Percentiles rank a stretch among this genome's conserved stretches.
Conservation (phyloP, 1,284 basidiomycete genomes). For the Melanopsichium pennsylvanicum region DNA sequence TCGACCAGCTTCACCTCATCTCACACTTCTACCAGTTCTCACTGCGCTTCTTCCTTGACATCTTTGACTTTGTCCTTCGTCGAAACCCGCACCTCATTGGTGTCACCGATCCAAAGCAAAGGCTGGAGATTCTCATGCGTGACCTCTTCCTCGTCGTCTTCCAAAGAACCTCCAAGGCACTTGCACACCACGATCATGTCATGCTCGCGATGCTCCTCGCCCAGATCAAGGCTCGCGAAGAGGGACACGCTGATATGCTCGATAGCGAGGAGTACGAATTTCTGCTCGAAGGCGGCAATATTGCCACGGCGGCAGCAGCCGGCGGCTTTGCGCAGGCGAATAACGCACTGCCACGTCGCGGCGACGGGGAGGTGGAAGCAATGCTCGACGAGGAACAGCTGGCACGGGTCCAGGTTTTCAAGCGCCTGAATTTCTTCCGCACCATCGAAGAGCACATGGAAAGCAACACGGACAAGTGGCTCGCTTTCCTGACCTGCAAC, state of each 20-base stretch:
- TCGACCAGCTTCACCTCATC: constrained; percentile 91
- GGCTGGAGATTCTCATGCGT: constrained; percentile 83
- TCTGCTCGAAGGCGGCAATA: constrained; percentile 84
- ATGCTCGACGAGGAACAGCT: constrained; percentile 72
- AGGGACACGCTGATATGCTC: constrained; percentile 68
- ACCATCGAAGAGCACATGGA: constrained; percentile 76
- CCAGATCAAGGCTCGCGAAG: constrained; percentile 80
- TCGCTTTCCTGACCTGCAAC: constrained; percentile 75
- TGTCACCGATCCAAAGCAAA: constrained; percentile 76
- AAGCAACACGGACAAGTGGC: constrained; percentile 77
- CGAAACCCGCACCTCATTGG: constrained; percentile 87
- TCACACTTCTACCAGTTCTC: constrained; percentile 99
- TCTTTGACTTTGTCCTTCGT: constrained; percentile 92
- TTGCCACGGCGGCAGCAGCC: constrained; percentile 68
- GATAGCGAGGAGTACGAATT: constrained; percentile 85
- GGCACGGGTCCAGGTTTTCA: constrained; percentile 68
- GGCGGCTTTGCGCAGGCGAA: constrained; percentile 25
- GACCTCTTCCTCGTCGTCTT: constrained; percentile 92
- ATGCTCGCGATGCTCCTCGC: constrained; percentile 89
- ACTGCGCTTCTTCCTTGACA: constrained; percentile 94
- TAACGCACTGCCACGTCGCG: constrained; percentile 55
- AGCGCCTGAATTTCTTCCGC: constrained; percentile 73
- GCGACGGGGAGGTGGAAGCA: constrained; percentile 40
- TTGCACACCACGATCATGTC: constrained; percentile 89
- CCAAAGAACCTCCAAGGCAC: constrained; percentile 85